These are phyloP conservation scores for Aspergillus texensis DNA, from an alignment of 2,329 filamentous ascomycete species.

Conservation along the genomic window DNA sequence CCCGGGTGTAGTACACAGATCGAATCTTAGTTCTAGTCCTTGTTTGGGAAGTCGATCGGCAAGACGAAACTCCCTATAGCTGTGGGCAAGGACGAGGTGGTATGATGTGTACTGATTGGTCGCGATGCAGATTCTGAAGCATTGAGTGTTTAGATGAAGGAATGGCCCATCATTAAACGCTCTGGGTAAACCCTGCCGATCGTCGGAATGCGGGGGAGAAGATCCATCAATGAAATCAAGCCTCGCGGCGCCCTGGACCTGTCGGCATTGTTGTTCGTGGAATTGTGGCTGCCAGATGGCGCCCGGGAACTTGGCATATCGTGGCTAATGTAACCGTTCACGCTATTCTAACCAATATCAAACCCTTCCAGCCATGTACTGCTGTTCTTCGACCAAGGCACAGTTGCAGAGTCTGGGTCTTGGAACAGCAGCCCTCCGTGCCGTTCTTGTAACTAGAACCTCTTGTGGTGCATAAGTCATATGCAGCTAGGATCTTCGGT, in stretches of 20 bases:
- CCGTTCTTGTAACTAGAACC: neutral
- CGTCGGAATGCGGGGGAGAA: constrained; percentile 20
- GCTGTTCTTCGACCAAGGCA: neutral
- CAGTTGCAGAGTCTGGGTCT: neutral
- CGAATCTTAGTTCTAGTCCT: neutral
- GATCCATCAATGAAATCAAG: constrained; percentile 24
- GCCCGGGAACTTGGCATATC: neutral
- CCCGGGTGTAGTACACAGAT: neutral
- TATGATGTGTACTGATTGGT: constrained; percentile 20
- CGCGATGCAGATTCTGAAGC: constrained; percentile 13
- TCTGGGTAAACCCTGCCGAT: constrained; percentile 21
- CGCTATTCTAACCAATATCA: neutral
- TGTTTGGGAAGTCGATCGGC: neutral
- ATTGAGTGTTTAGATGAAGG: constrained; percentile 16
- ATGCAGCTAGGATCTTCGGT: neutral
- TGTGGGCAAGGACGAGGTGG: constrained; percentile 15
- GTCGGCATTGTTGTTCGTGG: constrained; percentile 2
- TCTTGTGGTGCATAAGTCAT: neutral
- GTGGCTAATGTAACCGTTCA: neutral
- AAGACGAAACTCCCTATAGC: constrained; percentile 1
- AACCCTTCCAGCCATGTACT: neutral
- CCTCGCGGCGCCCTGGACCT: neutral
- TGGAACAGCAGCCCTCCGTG: neutral
- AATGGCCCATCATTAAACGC: constrained; percentile 16
- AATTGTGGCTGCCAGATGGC: constrained; percentile 2